These are phyloP conservation scores for Anthoceros angustus DNA, from an alignment of 225 moss, liverwort and hornwort genomes.

Conservation along the genomic window DNA sequence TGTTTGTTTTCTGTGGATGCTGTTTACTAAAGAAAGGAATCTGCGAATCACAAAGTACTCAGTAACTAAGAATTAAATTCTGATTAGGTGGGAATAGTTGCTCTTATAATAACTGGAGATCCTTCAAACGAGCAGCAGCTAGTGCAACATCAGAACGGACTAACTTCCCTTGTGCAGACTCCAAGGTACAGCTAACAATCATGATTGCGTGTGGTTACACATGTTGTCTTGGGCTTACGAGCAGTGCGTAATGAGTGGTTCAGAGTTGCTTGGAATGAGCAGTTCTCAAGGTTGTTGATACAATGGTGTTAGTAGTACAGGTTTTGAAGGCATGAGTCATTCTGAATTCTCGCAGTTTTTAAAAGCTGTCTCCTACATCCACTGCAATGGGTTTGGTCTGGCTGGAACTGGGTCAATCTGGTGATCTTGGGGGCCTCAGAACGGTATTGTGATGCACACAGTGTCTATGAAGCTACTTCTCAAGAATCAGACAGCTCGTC, in stretches of 20 bases:
- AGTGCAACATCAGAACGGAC: constrained; percentile 30
- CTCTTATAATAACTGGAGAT: constrained; percentile 64
- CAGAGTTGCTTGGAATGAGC: not conserved
- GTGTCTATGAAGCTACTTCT: not conserved
- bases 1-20: too few relatives aligned
- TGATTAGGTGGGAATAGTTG: constrained; percentile 65
- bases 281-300: not conserved
- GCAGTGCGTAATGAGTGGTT: too few relatives aligned
- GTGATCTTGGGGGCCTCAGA: not conserved
- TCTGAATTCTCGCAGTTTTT: too few relatives aligned
- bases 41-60: too few relatives aligned
- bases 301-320: too few relatives aligned
- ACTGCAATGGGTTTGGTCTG: too few relatives aligned
- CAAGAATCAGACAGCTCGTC: not conserved
- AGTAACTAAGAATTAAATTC: too few relatives aligned
- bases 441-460: not conserved
- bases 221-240: not conserved
- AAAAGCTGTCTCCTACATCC: too few relatives aligned
- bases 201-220: not conserved
- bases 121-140: constrained; percentile 48
- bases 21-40: too few relatives aligned
- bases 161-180: constrained; percentile 50
- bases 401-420: too few relatives aligned
- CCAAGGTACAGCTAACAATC: constrained; percentile 26
- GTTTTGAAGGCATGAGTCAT: too few relatives aligned